Percentiles rank a stretch among this genome's conserved stretches.
Conservation (phyloP, 2,329 filamentous ascomycete genomes). For the Aspergillus sp. region DNA sequence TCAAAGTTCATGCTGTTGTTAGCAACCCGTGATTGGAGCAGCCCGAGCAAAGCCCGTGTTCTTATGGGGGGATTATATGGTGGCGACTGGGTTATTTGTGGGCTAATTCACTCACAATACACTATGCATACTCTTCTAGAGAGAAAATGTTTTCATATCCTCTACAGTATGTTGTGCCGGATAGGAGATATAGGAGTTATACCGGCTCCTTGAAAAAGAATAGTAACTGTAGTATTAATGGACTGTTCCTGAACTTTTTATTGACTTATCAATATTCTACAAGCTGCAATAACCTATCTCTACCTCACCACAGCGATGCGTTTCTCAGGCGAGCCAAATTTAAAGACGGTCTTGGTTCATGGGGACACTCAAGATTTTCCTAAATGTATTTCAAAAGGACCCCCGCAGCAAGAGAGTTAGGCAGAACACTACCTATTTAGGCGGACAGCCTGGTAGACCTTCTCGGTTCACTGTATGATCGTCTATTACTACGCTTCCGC, state of each 20-base stretch:
- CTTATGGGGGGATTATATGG: neutral
- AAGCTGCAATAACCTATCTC: neutral
- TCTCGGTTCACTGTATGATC: neutral
- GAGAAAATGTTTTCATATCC: neutral
- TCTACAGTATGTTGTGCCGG: too few relatives aligned
- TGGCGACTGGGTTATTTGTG: neutral
- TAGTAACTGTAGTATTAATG: neutral
- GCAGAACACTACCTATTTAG: neutral
- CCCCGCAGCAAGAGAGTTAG: neutral
- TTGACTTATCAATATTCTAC: neutral
- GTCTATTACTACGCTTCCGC: neutral
- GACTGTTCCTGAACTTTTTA: neutral
- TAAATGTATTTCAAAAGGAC: neutral
- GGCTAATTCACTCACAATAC: neutral
- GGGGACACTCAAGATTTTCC: neutral
- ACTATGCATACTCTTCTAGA: neutral
- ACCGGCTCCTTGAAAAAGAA: neutral
- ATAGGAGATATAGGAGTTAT: too few relatives aligned
- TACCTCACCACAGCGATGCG: neutral
- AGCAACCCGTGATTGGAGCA: neutral
- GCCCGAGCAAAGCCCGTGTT: neutral
- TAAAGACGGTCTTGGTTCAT: neutral
- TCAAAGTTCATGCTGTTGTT: constrained; percentile 7
- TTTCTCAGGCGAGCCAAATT: neutral
- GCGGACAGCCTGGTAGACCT: neutral